phyloP scores from a whole-genome alignment of 495 filamentous ascomycete genomes.

The Xylaria cubensis region DNA sequence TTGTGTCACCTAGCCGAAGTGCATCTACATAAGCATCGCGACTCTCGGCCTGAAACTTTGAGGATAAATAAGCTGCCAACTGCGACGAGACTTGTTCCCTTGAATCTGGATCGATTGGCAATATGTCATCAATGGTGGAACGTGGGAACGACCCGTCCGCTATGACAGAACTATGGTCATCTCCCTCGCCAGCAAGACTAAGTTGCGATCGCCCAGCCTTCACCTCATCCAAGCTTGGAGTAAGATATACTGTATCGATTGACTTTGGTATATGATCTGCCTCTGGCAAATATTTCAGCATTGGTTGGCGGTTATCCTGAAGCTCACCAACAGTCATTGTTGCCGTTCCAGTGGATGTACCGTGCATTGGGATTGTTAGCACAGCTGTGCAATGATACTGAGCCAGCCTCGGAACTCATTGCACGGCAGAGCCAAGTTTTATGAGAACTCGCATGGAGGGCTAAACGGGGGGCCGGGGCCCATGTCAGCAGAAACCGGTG shows the following conservation, averaged over 20 bases:
- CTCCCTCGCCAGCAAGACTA: background rate
- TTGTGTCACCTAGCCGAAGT: constrained; percentile 7
- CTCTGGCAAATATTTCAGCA: constrained; percentile 20
- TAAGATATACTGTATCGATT: constrained; percentile 4
- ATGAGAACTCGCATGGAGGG: background rate
- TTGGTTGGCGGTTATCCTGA: background rate
- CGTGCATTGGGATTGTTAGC: background rate
- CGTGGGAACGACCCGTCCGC: constrained; percentile 19
- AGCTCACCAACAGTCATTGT: constrained; percentile 15
- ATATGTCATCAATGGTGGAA: constrained; percentile 17
- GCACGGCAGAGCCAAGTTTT: constrained; percentile 4
- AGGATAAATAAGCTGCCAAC: constrained; percentile 19
- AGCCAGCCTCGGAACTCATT: background rate
- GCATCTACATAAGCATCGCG: constrained; percentile 20
- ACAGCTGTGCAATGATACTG: background rate
- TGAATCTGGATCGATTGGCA: constrained; percentile 6
- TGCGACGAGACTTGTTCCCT: background rate
- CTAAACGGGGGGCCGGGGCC: too few relatives aligned
- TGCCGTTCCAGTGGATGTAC: background rate
- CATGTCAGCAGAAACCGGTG: background rate
- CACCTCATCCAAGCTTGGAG: constrained; percentile 20
- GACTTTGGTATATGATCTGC: constrained; percentile 15
- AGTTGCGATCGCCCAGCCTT: constrained; percentile 1
- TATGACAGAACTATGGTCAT: constrained; percentile 15
- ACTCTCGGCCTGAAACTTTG: constrained; percentile 11